Conservation (phyloP, 139 green algal species). For the Klebsormidium nitens region DNA sequence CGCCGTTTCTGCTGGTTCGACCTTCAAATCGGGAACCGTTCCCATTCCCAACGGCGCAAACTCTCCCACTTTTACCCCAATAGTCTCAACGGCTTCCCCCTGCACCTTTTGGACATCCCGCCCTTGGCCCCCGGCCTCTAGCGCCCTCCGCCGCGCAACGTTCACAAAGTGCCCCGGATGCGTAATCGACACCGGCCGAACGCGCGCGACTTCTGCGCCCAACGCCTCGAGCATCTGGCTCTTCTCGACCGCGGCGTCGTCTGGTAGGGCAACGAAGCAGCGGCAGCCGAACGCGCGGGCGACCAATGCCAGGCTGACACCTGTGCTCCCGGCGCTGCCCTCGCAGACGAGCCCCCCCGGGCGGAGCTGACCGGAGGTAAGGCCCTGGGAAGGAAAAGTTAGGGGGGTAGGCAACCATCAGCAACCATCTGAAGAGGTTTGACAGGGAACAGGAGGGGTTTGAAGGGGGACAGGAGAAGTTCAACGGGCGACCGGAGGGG, state of each 20-base stretch:
- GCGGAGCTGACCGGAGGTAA: conserved; percentile 47
- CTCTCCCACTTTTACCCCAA: too few species aligned
- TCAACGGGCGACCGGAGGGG: too few species aligned
- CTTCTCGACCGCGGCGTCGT: conserved; percentile 89
- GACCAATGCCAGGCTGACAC: conserved; percentile 81
- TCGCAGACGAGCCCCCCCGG: conserved; percentile 72
- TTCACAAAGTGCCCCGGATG: conserved; percentile 92
- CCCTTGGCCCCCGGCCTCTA: conserved; percentile 22
- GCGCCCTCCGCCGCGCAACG: conserved; percentile 44
- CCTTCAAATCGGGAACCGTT: too few species aligned
- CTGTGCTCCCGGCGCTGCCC: conserved; percentile 80
- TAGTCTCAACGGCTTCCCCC: too few species aligned
- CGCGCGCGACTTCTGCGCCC: conserved; percentile 65
- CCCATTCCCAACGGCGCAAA: too few species aligned
- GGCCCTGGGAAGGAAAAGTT: conserved; percentile 70
- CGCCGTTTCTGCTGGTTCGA: too few species aligned
- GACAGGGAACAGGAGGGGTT: too few species aligned
- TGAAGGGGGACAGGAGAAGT: too few species aligned
- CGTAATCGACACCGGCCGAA: conserved; percentile 88
- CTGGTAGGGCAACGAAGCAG: conserved; percentile 80
- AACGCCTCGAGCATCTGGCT: conserved; percentile 57
- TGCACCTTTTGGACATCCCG: too few species aligned
- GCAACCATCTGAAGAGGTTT: too few species aligned
- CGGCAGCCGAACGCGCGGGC: conserved; percentile 59
- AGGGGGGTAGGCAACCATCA: conserved; percentile 88